These are phyloP conservation scores for Hysterangium stoloniferum DNA, from an alignment of 768 basidiomycete genomes.

Conservation along the genomic window DNA sequence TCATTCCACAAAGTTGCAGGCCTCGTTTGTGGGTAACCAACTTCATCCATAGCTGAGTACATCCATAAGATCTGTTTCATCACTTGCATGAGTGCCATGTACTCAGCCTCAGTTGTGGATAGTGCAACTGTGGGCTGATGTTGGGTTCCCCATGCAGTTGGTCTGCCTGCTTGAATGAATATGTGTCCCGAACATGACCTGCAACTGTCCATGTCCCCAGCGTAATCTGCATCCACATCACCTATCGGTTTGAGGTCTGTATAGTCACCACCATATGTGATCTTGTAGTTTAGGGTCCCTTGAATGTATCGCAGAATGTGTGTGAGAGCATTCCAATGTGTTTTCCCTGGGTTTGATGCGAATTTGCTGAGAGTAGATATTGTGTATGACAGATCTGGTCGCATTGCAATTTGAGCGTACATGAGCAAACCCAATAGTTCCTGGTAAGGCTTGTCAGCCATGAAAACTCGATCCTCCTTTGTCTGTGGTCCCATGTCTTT, in stretches of 20 bases:
- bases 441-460: constrained; percentile 11
- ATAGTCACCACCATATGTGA: constrained; percentile 13
- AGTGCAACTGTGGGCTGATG: constrained; percentile 20
- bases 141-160: constrained; percentile 19
- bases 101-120: constrained; percentile 24
- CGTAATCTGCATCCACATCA: constrained; percentile 25
- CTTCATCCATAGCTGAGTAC: constrained; percentile 9
- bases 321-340: constrained; percentile 20
- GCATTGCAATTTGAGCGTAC: constrained; percentile 16
- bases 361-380: constrained; percentile 18
- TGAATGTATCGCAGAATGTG: constrained; percentile 20
- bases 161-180: constrained; percentile 17
- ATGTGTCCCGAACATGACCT: constrained; percentile 29
- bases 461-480: neutral
- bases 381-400: constrained; percentile 17
- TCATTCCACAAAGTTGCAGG: constrained; percentile 22
- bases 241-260: constrained; percentile 4
- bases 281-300: constrained; percentile 12
- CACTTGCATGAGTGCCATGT: constrained; percentile 18
- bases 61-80: constrained; percentile 13
- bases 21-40: constrained; percentile 16
- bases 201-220: constrained; percentile 19
- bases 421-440: constrained; percentile 23
- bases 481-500: neutral
- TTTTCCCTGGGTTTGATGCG: constrained; percentile 18